A percentile compares a stretch with the other conserved stretches of the same genome.
phyloP scores from a whole-genome alignment of 1,139 yeast species.

The Yamadazyma spencermartinsiae region DNA sequence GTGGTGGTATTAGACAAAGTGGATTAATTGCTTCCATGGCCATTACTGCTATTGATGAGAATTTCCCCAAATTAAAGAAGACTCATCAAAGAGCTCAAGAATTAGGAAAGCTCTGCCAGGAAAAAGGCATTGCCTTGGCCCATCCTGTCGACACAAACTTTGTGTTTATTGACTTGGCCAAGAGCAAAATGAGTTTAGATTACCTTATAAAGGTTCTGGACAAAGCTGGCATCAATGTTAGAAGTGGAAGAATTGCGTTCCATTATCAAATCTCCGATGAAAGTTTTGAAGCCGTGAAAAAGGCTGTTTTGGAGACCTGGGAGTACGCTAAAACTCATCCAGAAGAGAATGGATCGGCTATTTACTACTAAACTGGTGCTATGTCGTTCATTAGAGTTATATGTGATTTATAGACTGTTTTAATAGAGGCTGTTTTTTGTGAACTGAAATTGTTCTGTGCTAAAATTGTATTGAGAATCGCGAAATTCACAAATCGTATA shows the following conservation, averaged over 20 bases:
- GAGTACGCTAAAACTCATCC: conserved; percentile 39
- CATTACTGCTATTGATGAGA: conserved; percentile 70
- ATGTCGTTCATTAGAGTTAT: no score
- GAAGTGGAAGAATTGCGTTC: conserved; percentile 80
- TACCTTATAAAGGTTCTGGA: conserved; percentile 54
- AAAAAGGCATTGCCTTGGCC: conserved; percentile 50
- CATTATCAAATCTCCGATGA: conserved; percentile 76
- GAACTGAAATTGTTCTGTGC: no score
- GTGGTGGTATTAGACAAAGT: conserved; percentile 51
- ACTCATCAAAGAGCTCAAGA: conserved; percentile 73
- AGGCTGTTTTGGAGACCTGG: conserved; percentile 58
- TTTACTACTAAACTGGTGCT: not conserved
- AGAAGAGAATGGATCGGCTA: not conserved
- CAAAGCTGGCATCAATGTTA: conserved; percentile 62
- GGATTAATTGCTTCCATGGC: conserved; percentile 51
- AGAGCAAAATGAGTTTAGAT: conserved; percentile 59
- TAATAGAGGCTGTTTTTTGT: no score
- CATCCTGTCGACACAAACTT: conserved; percentile 86
- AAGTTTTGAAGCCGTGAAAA: conserved; percentile 64
- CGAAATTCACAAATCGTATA: not conserved
- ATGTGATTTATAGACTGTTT: not conserved
- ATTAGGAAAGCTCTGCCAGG: conserved; percentile 61
- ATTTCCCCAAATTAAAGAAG: conserved; percentile 56
- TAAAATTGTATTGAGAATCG: no score
- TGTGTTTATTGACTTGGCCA: conserved; percentile 70